Evolutionary conservation across 2,329 filamentous ascomycete genomes (phyloP).

Genomic region (Diplodia mutila): DNA sequence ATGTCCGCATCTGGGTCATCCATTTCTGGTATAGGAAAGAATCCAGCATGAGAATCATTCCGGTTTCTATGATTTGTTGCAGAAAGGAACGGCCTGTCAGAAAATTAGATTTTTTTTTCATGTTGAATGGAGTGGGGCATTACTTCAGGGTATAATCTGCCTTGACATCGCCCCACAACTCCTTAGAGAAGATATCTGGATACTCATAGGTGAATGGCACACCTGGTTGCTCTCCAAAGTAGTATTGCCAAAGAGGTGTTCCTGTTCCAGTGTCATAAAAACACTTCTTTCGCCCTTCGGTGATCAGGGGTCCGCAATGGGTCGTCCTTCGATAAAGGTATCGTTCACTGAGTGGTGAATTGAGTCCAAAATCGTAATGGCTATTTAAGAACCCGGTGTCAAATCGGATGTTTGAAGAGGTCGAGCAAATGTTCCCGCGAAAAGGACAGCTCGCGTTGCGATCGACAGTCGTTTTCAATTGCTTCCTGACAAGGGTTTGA

Average conservation of each 20-base stretch:
- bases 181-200: too few species aligned
- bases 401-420: not conserved
- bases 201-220: too few species aligned
- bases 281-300: not conserved
- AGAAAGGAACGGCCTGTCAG: too few species aligned
- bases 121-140: too few species aligned
- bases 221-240: too few species aligned
- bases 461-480: slow-evolving; percentile 16
- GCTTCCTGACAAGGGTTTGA: slow-evolving; percentile 18
- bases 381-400: not conserved
- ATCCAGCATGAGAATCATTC: not conserved
- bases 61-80: not conserved
- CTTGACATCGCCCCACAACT: too few species aligned
- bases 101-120: too few species aligned
- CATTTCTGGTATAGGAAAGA: slow-evolving; percentile 35
- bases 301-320: not conserved
- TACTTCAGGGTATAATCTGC: too few species aligned
- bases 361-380: not conserved
- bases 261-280: too few species aligned
- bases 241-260: too few species aligned
- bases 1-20: slow-evolving; percentile 37
- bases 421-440: not conserved
- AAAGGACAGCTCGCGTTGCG: not conserved
- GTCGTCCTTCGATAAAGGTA: not conserved
- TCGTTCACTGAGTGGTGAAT: not conserved